phyloP scores from a whole-genome alignment of 192 early-diverging fungal species.

The Backusella psychrophila region DNA sequence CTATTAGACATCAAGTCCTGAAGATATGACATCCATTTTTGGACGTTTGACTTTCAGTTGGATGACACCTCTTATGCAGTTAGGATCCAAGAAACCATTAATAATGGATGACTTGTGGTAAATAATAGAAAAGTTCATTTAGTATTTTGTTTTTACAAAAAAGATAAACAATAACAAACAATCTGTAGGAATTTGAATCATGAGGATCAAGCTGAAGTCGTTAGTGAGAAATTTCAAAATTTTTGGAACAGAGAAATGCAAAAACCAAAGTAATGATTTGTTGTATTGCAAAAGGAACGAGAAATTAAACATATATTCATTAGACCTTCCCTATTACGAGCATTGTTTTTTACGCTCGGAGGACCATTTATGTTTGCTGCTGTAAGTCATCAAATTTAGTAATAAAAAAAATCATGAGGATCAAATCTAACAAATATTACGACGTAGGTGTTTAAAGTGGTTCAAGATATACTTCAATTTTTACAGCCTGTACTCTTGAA shows the following conservation, averaged over 20 bases:
- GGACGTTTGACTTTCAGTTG: slow-evolving; percentile 82
- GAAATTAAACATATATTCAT: background rate
- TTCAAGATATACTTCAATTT: slow-evolving; percentile 73
- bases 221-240: slow-evolving; percentile 61
- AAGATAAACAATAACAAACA: background rate
- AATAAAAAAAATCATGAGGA: background rate
- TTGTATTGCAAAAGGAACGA: background rate
- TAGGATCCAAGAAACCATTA: slow-evolving; percentile 74
- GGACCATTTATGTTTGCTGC: slow-evolving; percentile 64
- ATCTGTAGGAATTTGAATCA: slow-evolving; percentile 47
- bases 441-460: slow-evolving; percentile 60
- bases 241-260: slow-evolving; percentile 67
- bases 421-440: background rate
- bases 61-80: slow-evolving; percentile 85
- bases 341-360: slow-evolving; percentile 57
- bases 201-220: slow-evolving; percentile 53
- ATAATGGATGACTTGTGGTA: slow-evolving; percentile 70
- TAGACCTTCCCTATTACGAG: slow-evolving; percentile 71
- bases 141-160: background rate
- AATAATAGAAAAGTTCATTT: background rate
- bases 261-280: slow-evolving; percentile 39
- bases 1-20: slow-evolving; percentile 53
- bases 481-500: slow-evolving; percentile 74
- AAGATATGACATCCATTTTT: slow-evolving; percentile 82
- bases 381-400: slow-evolving; percentile 9